Percentiles rank a stretch among this genome's conserved stretches.
These are phyloP conservation scores for Sanghuangporus sanghuang DNA, from an alignment of 1,284 basidiomycete species.

Conservation along the genomic window DNA sequence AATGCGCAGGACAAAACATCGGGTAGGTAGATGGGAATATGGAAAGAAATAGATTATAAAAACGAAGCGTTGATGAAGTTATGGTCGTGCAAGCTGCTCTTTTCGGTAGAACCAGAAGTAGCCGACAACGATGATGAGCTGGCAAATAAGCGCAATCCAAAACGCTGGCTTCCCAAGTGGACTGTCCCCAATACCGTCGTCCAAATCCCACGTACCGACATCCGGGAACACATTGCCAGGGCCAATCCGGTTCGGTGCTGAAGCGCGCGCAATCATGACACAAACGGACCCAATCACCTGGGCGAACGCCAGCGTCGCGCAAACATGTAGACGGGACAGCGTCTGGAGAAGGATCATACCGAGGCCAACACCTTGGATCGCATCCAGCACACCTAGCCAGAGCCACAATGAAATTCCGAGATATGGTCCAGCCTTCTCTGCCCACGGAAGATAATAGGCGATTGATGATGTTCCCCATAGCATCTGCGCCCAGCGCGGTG, in stretches of 20 bases:
- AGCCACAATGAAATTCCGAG: slow-evolving; percentile 85
- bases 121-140: slow-evolving; percentile 80
- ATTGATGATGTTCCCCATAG: slow-evolving; percentile 86
- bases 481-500: slow-evolving; percentile 92
- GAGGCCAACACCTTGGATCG: slow-evolving; percentile 87
- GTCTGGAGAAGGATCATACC: slow-evolving; percentile 94
- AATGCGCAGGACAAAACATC: too few species aligned
- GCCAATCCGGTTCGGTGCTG: slow-evolving; percentile 79
- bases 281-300: slow-evolving; percentile 79
- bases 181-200: slow-evolving; percentile 61
- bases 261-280: slow-evolving; percentile 82
- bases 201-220: slow-evolving; percentile 81
- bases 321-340: slow-evolving; percentile 86
- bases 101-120: slow-evolving; percentile 95
- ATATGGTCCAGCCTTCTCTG: slow-evolving; percentile 77
- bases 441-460: slow-evolving; percentile 89
- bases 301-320: slow-evolving; percentile 83
- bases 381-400: slow-evolving; percentile 90
- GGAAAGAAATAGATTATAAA: too few species aligned
- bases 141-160: slow-evolving; percentile 81
- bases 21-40: too few species aligned
- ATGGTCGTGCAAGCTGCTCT: slow-evolving; percentile 54
- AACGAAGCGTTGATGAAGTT: background rate
- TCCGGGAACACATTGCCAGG: slow-evolving; percentile 91
- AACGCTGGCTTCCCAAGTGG: slow-evolving; percentile 78